These are phyloP conservation scores for Mollisia scopiformis DNA, from an alignment of 2,329 filamentous ascomycete genomes.

Conservation along the genomic window DNA sequence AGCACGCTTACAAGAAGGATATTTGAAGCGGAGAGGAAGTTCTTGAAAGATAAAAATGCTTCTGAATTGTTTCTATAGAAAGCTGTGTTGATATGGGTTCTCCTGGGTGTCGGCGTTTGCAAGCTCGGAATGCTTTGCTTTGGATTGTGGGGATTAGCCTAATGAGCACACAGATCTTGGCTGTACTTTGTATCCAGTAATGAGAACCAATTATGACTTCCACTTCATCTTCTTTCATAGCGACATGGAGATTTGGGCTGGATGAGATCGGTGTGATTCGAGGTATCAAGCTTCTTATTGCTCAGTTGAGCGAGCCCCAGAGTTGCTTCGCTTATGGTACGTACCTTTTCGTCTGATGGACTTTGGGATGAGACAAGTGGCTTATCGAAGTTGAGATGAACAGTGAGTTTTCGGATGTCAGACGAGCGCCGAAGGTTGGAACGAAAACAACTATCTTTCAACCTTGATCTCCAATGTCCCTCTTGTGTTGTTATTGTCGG, in stretches of 20 bases:
- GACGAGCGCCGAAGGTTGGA: no score
- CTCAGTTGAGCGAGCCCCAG: not conserved
- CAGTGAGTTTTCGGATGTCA: no score
- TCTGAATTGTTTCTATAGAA: not conserved
- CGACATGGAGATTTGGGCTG: no score
- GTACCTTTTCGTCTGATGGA: no score
- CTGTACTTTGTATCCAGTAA: not conserved
- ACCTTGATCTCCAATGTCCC: no score
- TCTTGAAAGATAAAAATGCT: not conserved
- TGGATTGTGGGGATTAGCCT: not conserved
- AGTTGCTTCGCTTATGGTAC: not conserved
- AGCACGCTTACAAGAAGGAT: constrained; percentile 70
- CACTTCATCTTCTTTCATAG: not conserved
- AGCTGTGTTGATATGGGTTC: not conserved
- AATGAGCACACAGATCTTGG: not conserved
- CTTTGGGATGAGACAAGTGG: no score
- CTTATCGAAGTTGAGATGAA: no score
- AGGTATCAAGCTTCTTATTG: not conserved
- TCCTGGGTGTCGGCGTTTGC: not conserved
- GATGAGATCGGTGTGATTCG: not conserved
- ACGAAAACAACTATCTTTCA: no score
- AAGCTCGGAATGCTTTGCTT: not conserved
- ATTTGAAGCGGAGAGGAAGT: constrained; percentile 39
- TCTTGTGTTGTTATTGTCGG: no score
- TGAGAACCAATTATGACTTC: no score